Percentiles rank a stretch among this genome's conserved stretches.
phyloP scores from a whole-genome alignment of 2,329 filamentous ascomycete species.

The Aspergillus floridensis region DNA sequence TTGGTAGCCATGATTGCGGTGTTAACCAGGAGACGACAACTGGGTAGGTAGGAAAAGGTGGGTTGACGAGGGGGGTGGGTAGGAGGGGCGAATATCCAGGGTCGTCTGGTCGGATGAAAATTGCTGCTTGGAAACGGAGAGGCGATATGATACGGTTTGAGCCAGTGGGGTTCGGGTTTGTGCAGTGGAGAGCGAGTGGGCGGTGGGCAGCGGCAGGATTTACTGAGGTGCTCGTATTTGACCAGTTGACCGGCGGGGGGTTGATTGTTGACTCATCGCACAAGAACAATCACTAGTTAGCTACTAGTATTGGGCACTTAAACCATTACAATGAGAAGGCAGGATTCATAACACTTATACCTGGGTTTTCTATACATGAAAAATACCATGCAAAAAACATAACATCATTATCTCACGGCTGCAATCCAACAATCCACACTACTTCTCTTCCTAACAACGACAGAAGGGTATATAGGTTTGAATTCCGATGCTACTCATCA shows the following conservation, averaged over 20 bases:
- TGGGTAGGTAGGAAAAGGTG: constrained; percentile 5
- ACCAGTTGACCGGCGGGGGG: not conserved
- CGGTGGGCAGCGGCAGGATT: constrained; percentile 25
- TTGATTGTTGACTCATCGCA: constrained; percentile 4
- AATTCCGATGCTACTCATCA: constrained; percentile 14
- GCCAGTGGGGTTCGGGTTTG: constrained; percentile 36
- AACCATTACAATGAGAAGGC: not conserved
- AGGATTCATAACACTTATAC: not conserved
- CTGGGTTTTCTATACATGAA: not conserved
- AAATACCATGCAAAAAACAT: not conserved
- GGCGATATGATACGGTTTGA: constrained; percentile 35
- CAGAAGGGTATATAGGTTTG: constrained; percentile 24
- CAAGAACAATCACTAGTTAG: not conserved
- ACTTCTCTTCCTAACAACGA: constrained; percentile 11
- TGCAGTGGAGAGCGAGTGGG: constrained; percentile 39
- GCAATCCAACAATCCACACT: not conserved
- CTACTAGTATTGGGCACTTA: not conserved
- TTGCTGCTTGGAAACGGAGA: constrained; percentile 30
- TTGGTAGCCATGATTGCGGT: constrained; percentile 54
- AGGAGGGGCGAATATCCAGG: constrained; percentile 18
- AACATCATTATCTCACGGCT: constrained; percentile 10
- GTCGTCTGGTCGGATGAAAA: constrained; percentile 34
- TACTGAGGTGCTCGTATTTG: not conserved
- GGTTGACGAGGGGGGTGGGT: constrained; percentile 4
- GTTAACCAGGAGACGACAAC: constrained; percentile 7